Conservation (phyloP, 208 protist genomes). For the Leishmania gerbilli region DNA sequence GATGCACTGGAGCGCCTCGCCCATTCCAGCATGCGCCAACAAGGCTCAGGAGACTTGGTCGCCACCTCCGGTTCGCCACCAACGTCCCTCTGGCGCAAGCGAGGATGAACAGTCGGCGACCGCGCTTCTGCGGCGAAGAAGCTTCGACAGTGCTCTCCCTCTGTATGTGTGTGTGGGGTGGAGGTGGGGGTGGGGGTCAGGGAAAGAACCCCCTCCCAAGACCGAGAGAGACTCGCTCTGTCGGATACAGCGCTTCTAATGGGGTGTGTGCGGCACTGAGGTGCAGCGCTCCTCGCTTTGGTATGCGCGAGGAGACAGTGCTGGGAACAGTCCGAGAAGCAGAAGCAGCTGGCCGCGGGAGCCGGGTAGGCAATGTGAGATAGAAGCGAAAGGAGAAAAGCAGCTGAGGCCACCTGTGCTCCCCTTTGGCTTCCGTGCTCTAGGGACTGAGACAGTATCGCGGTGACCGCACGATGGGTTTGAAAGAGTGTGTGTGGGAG, state of each 20-base stretch:
- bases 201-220: neutral
- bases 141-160: neutral
- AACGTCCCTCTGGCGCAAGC: neutral
- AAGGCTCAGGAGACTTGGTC: neutral
- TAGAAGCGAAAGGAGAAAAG: neutral
- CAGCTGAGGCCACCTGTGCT: neutral
- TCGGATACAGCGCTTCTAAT: neutral
- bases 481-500: neutral
- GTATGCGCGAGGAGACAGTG: neutral
- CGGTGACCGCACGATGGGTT: neutral
- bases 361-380: neutral
- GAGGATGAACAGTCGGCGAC: no score
- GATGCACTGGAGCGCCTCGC: neutral
- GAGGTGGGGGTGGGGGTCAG: neutral
- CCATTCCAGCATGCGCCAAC: neutral
- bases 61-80: neutral
- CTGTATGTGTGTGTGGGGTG: neutral
- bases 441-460: neutral
- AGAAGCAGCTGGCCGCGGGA: neutral
- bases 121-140: no score
- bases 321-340: neutral
- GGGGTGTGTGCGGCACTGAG: neutral
- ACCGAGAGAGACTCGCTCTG: neutral
- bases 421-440: neutral
- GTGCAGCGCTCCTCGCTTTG: neutral